A percentile compares a stretch with the other conserved stretches of the same genome.
Conservation (phyloP, 2,329 filamentous ascomycete species). For the Calonectria hawksworthii region DNA sequence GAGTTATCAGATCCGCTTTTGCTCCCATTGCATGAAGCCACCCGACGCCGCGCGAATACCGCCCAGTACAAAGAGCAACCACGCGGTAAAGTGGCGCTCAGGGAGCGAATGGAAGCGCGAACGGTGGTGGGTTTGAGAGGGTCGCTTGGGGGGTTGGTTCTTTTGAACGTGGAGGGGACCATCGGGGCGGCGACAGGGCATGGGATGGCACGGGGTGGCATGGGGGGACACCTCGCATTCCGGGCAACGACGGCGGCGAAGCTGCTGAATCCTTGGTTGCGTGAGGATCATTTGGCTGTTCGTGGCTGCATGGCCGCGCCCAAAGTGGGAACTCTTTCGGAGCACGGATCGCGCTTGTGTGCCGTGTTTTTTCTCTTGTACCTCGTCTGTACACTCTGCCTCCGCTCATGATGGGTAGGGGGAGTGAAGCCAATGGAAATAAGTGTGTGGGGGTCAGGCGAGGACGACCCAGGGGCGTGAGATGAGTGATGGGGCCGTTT, state of each 20-base stretch:
- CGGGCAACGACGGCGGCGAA: conserved; percentile 9
- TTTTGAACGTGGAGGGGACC: conserved; percentile 6
- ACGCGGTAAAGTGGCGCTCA: neutral
- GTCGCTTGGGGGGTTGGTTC: conserved; percentile 10
- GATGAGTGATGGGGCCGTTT: conserved; percentile 4
- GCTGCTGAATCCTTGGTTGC: neutral
- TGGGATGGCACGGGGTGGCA: conserved; percentile 2
- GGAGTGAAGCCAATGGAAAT: neutral
- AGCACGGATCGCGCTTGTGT: conserved; percentile 4
- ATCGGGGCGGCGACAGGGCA: conserved; percentile 1
- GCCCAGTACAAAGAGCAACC: conserved; percentile 10
- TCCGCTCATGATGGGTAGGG: conserved; percentile 7
- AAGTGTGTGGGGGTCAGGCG: neutral
- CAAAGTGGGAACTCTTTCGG: conserved; percentile 5
- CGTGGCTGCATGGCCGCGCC: conserved; percentile 6
- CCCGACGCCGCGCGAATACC: conserved; percentile 28
- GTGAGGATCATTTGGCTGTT: conserved; percentile 11
- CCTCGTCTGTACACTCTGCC: neutral
- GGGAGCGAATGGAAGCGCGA: neutral
- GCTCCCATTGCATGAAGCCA: conserved; percentile 9
- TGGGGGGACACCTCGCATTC: conserved; percentile 5
- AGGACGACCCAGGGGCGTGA: conserved; percentile 1
- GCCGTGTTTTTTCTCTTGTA: conserved; percentile 1
- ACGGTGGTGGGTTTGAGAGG: neutral
- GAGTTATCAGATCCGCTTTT: conserved; percentile 47